A percentile compares a stretch with the other conserved stretches of the same genome.
Evolutionary conservation across 176 grass and related monocot genomes (phyloP).

Genomic region (Typha latifolia): DNA sequence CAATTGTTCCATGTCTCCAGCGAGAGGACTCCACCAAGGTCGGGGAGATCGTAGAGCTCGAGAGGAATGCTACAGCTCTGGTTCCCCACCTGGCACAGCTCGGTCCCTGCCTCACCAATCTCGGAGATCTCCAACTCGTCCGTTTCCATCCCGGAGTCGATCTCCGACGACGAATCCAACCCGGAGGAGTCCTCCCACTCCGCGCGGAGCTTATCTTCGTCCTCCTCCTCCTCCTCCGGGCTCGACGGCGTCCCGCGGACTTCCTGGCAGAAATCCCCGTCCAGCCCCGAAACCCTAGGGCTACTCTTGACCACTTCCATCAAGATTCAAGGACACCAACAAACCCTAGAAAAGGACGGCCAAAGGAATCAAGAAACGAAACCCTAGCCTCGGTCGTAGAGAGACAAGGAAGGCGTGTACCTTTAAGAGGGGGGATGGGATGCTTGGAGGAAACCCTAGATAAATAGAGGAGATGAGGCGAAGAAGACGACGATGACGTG

Average conservation of each 20-base stretch:
- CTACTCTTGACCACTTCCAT: constrained; percentile 73
- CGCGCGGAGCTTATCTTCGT: constrained; percentile 8
- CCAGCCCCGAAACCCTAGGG: constrained; percentile 32
- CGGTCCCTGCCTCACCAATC: constrained; percentile 35
- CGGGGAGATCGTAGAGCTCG: constrained; percentile 45
- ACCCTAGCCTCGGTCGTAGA: constrained; percentile 21
- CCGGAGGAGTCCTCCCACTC: constrained; percentile 11
- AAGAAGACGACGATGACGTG: constrained; percentile 13
- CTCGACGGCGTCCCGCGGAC: neutral
- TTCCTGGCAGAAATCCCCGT: constrained; percentile 24
- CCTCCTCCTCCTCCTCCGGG: constrained; percentile 26
- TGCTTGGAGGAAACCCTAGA: constrained; percentile 36
- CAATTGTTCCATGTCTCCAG: constrained; percentile 65
- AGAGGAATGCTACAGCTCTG: constrained; percentile 53
- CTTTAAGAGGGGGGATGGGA: neutral
- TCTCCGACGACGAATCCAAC: constrained; percentile 36
- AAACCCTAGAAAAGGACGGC: neutral
- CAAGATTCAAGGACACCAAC: neutral
- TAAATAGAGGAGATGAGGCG: constrained; percentile 8
- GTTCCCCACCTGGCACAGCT: constrained; percentile 67
- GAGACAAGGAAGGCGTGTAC: neutral
- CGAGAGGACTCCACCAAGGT: constrained; percentile 42
- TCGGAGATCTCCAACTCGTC: constrained; percentile 54
- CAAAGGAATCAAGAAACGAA: constrained; percentile 3
- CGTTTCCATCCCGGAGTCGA: constrained; percentile 63